A percentile compares a stretch with the other conserved stretches of the same genome.
Conservation (phyloP, 345 rosid genomes). For the Lepidium aucheri region DNA sequence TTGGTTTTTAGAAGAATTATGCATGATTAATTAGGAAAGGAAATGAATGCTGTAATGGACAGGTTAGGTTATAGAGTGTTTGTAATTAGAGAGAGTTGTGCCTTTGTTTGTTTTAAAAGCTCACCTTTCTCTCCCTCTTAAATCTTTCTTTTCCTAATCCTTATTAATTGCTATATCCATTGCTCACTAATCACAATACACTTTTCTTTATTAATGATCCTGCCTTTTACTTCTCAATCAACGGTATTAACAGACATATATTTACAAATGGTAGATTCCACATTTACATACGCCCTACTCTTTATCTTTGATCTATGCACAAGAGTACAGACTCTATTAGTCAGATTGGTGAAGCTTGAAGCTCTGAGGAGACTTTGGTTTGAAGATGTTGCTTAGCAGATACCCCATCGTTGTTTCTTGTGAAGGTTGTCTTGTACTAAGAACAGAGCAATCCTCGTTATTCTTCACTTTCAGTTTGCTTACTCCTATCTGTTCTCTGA, state of each 20-base stretch:
- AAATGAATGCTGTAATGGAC: slow-evolving; percentile 15
- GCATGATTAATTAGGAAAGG: not conserved
- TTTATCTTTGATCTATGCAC: not conserved
- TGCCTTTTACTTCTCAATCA: not conserved
- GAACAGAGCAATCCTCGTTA: slow-evolving; percentile 26
- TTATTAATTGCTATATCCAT: not conserved
- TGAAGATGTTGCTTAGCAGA: slow-evolving; percentile 16
- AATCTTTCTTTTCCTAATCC: not conserved
- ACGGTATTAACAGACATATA: not conserved
- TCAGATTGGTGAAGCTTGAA: not conserved
- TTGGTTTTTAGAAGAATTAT: too few species aligned
- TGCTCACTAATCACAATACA: not conserved
- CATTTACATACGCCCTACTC: not conserved
- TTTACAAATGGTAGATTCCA: not conserved
- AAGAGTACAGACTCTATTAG: not conserved
- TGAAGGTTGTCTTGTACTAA: not conserved
- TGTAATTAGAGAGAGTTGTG: slow-evolving; percentile 21
- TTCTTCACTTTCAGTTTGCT: slow-evolving; percentile 62
- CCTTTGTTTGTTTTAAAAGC: slow-evolving; percentile 14
- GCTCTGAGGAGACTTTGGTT: slow-evolving; percentile 7
- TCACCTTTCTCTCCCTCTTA: slow-evolving; percentile 1
- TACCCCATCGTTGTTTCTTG: slow-evolving; percentile 35
- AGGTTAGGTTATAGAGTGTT: slow-evolving; percentile 15
- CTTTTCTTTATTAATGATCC: not conserved
- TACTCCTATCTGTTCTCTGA: slow-evolving; percentile 66